Evolutionary conservation across 768 basidiomycete genomes (phyloP).

Genomic region (Pleurotus tuber-regium): DNA sequence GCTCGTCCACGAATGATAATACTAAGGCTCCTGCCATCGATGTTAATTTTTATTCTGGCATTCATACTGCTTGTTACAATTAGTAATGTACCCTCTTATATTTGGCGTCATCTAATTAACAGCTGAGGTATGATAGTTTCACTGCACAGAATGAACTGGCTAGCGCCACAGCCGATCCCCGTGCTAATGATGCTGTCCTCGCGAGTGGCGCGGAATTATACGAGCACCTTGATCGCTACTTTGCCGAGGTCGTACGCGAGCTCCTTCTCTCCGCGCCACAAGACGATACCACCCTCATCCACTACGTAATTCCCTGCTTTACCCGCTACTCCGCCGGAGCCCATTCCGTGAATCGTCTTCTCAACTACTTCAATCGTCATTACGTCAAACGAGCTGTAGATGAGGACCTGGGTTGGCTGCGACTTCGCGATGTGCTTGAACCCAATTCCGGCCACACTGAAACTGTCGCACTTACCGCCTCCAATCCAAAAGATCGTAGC

Average conservation of each 20-base stretch:
- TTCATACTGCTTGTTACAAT: slow-evolving; percentile 82
- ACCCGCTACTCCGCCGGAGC: slow-evolving; percentile 68
- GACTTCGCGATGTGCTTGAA: slow-evolving; percentile 62
- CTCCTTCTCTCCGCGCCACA: slow-evolving; percentile 60
- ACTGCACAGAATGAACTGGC: slow-evolving; percentile 54
- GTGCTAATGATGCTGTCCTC: slow-evolving; percentile 24
- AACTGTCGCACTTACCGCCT: slow-evolving; percentile 33
- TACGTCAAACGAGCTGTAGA: slow-evolving; percentile 75
- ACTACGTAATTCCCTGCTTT: slow-evolving; percentile 71
- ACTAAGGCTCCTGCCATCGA: slow-evolving; percentile 71
- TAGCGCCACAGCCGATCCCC: slow-evolving; percentile 27
- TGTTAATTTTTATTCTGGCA: slow-evolving; percentile 69
- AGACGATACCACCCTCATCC: slow-evolving; percentile 64
- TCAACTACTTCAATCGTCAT: slow-evolving; percentile 79
- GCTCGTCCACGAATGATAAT: slow-evolving; percentile 57
- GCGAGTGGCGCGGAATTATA: slow-evolving; percentile 68
- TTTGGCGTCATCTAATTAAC: slow-evolving; percentile 16
- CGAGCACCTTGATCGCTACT: slow-evolving; percentile 71
- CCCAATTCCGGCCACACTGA: background rate
- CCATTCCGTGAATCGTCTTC: slow-evolving; percentile 64
- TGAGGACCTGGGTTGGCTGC: slow-evolving; percentile 78
- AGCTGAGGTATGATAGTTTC: slow-evolving; percentile 33
- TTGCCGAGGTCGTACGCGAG: slow-evolving; percentile 58
- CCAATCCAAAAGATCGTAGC: slow-evolving; percentile 40
- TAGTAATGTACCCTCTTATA: slow-evolving; percentile 44